phyloP scores from a whole-genome alignment of 805 yeast genomes.

The Candida andamanensis region DNA sequence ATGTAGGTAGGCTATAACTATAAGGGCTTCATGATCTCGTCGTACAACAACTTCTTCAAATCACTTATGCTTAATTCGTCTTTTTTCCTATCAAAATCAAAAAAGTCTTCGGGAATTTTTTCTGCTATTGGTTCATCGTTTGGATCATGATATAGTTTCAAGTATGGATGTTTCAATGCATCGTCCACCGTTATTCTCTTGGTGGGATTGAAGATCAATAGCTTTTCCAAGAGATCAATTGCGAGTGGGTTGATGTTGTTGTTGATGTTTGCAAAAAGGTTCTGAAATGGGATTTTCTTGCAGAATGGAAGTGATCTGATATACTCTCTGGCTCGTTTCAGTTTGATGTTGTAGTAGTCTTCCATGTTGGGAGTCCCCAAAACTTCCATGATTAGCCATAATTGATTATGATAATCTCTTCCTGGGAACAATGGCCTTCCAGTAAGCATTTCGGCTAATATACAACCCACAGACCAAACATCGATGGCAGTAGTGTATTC shows the following conservation, averaged over 20 bases:
- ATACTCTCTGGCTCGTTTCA: constrained; percentile 84
- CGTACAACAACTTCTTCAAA: constrained; percentile 70
- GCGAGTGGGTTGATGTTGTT: constrained; percentile 35
- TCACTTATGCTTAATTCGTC: constrained; percentile 74
- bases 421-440: constrained; percentile 93
- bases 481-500: constrained; percentile 96
- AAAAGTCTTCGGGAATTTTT: constrained; percentile 80
- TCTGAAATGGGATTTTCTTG: constrained; percentile 53
- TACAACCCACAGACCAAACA: constrained; percentile 97
- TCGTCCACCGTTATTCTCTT: constrained; percentile 70
- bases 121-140: constrained; percentile 85
- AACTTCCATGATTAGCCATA: constrained; percentile 76
- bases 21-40: constrained; percentile 67
- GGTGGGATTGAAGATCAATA: constrained; percentile 68
- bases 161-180: constrained; percentile 81
- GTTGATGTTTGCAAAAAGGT: constrained; percentile 35
- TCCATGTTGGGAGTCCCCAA: constrained; percentile 85
- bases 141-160: constrained; percentile 89
- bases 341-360: constrained; percentile 68
- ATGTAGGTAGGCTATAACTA: no score
- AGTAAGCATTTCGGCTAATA: constrained; percentile 81
- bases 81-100: constrained; percentile 81
- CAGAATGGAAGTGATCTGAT: constrained; percentile 72
- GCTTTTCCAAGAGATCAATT: constrained; percentile 56
- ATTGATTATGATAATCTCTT: constrained; percentile 86